Conservation (phyloP, 2,329 filamentous ascomycete genomes). For the Trichoderma afroharzianum region DNA sequence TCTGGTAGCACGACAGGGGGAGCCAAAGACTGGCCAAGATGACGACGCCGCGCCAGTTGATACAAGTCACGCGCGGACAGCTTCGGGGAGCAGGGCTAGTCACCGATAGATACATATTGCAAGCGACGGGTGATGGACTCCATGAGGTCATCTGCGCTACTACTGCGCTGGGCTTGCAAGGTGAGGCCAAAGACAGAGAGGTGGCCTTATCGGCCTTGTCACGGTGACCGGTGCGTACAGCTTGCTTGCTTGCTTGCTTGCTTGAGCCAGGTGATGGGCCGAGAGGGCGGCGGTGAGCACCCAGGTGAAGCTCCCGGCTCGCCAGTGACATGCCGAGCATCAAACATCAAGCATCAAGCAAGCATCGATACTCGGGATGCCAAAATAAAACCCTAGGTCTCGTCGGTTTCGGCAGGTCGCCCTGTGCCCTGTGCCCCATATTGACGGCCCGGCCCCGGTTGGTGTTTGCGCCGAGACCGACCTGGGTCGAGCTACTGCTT, state of each 20-base stretch:
- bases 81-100: not conserved
- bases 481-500: not conserved
- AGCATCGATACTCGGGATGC: not conserved
- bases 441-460: not conserved
- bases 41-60: slow-evolving; percentile 9
- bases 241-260: not conserved
- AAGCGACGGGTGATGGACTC: not conserved
- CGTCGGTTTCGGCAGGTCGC: not conserved
- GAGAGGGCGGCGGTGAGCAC: not conserved
- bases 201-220: not conserved
- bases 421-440: not conserved
- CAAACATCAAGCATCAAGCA: not conserved
- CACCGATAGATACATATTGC: not conserved
- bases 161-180: not conserved
- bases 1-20: not conserved
- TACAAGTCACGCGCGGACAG: slow-evolving; percentile 4
- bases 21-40: not conserved
- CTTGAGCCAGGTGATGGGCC: not conserved
- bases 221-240: not conserved
- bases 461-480: not conserved
- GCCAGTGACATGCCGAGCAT: not conserved
- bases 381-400: not conserved
- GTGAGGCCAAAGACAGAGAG: not conserved
- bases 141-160: slow-evolving; percentile 8
- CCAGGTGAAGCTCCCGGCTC: not conserved